Evolutionary conservation across 2,329 filamentous ascomycete species (phyloP), one percentile per base, ranked within the genome.

Genomic region (Fusarium denticulatum): DNA sequence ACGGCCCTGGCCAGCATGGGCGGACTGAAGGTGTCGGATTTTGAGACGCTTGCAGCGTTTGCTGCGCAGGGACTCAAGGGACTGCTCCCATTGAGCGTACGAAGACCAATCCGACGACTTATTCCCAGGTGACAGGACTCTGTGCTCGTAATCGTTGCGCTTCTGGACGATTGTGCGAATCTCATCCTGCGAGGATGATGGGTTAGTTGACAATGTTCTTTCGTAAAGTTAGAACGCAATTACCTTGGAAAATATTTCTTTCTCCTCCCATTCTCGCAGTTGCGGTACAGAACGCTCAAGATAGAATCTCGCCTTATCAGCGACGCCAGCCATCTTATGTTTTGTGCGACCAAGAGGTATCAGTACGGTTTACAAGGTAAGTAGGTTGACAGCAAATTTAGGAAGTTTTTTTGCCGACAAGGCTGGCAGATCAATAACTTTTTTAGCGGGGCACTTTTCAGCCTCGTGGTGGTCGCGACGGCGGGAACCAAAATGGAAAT

Each of bases 221-320:
- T 34, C 26, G 26, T 8, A 11, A 26, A 30, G 32, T 39, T 28
- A 26, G 22, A 16, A 42, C n/a, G 28, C 13, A 77, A 83, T 39
- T 82, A 93, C 93, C 85, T 92, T 91, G 69, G 88, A 90, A 84
- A 99, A 99, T 76, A 99, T 93, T 77, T 94, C 92, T 82, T 97
- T 98, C 74, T 94, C 90, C 83, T 97, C 93, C 82, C 94, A 97
- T 79, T 97, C 95, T 72, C 95, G 94, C 64, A 99, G 89, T 82
- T 98, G 95, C 22, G 95, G 94, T 47, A 98, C 94, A 5, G 93
- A 93, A 76, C 96, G 93, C 85, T 99, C 96, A 73, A 98, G 89
- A 83, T 94, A 98, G 84, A 96, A 98, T 66, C 96, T 94, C 63
- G 96, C 96, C 84, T 98, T 98, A 80, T 98, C 96, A 72, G 93